Evolutionary conservation across 2,329 filamentous ascomycete genomes (phyloP).

Genomic region (Colletotrichum coccodes): DNA sequence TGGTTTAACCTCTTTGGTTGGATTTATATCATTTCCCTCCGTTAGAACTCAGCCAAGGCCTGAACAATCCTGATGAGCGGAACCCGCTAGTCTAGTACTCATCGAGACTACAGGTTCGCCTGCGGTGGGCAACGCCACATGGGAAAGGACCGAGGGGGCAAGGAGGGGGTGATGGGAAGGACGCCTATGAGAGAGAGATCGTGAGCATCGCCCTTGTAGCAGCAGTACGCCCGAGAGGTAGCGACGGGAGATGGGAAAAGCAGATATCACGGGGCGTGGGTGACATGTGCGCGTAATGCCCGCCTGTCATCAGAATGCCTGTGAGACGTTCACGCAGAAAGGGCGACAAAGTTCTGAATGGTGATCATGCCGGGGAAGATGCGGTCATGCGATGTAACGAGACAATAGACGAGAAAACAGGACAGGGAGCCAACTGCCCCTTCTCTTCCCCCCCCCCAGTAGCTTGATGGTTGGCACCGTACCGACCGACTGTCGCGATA

Average conservation of each 20-base stretch:
- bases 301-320: not conserved
- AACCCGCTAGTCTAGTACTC: not conserved
- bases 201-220: not conserved
- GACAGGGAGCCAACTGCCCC: not conserved
- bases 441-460: not conserved
- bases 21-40: not conserved
- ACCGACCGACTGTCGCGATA: not conserved
- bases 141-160: conserved; percentile 1
- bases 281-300: not conserved
- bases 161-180: not conserved
- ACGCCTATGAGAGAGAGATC: not conserved
- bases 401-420: not conserved
- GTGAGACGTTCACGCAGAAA: not conserved
- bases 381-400: conserved; percentile 16
- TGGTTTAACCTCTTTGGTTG: not conserved
- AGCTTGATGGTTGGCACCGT: not conserved
- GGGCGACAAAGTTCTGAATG: conserved; percentile 5
- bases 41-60: too few species aligned
- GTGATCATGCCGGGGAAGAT: conserved; percentile 14
- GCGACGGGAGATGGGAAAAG: not conserved
- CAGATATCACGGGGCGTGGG: conserved; percentile 4
- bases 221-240: not conserved
- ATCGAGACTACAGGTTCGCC: conserved; percentile 23
- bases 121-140: conserved; percentile 20
- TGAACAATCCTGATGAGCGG: not conserved